Evolutionary conservation across 306 rosid genomes (phyloP), one percentile per base, ranked within the genome.

Genomic region (Mucuna pruriens): DNA sequence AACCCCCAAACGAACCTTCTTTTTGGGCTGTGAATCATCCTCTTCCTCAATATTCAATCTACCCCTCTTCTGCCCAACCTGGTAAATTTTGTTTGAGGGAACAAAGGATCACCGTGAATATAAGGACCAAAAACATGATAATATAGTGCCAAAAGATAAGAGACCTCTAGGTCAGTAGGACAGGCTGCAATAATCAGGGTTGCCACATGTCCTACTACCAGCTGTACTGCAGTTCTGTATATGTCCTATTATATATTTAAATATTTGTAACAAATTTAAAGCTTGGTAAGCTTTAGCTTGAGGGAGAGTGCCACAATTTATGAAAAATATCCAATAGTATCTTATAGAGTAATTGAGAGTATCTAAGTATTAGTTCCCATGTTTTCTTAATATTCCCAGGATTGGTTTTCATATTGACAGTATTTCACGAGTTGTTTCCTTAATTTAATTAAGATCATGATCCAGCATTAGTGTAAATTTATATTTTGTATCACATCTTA

Each of bases 41-140:
- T 94, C 98, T 80, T 93, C 99, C 80, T 90, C 97, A 45, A 80
- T 77, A 84, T 90, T 95, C 85, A 91, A 80, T 84, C 99, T 91
- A 69, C 97, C 92, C 34, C 97, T 90, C 80, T 95, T 95, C 88
- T 95, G 99, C 67, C 99, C 99, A 85, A 93, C 99, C 92, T 93
- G 93, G 78, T 84, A 84, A 79, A 86, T 65, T 80, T 55, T 52
- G 49, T 26, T 49, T 16, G 2, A 6, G 71, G 23, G 49, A 77
- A 73, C 6, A 60, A 7, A 33, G 16, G 40, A 33, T 78, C 57
- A 22, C 23, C 58, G 29, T 31, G 29, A 73, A 74, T 63, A 17
- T 49, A 58, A 17, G 5, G 63, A 62, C 84, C 31, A 72, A 23
- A 29, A 2, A 45, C 13, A 23, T 87, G 79, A 89, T 83, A 57